A percentile compares a stretch with the other conserved stretches of the same genome.
Evolutionary conservation across 192 early-diverging fungal species (phyloP).

Genomic region (Podila clonocystis): DNA sequence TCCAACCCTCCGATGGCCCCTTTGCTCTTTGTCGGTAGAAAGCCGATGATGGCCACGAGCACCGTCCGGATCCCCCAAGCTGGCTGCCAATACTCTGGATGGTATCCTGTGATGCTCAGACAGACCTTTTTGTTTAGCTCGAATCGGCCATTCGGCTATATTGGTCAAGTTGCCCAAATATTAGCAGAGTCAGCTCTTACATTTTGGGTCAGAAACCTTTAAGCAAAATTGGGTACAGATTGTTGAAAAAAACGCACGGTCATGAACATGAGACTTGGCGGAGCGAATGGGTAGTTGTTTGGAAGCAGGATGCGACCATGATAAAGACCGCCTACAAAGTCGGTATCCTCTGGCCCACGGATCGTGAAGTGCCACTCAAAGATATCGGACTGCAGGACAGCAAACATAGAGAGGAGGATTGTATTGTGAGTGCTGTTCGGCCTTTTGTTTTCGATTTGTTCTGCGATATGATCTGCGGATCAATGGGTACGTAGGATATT

Average conservation of each 20-base stretch:
- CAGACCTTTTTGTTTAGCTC: constrained; percentile 95
- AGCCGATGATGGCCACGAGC: constrained; percentile 87
- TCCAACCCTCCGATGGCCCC: constrained; percentile 85
- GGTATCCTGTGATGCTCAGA: constrained; percentile 91
- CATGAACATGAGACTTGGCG: constrained; percentile 81
- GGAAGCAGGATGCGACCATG: constrained; percentile 94
- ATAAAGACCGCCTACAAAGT: constrained; percentile 86
- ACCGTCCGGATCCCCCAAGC: constrained; percentile 98
- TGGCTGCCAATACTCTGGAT: constrained; percentile 96
- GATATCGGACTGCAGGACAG: constrained; percentile 76
- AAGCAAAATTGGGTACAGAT: no score
- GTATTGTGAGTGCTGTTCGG: no score
- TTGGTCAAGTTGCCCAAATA: no score
- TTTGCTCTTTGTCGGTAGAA: constrained; percentile 88
- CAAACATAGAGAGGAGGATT: not conserved
- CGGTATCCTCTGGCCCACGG: constrained; percentile 87
- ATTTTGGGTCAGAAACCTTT: no score
- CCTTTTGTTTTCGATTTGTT: no score
- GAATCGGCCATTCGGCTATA: constrained; percentile 88
- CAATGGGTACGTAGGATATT: not conserved
- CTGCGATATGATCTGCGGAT: no score
- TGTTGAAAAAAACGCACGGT: constrained; percentile 59
- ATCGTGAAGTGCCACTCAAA: constrained; percentile 99
- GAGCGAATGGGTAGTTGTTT: constrained; percentile 94
- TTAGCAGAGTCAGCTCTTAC: no score